phyloP scores from a whole-genome alignment of 1,284 basidiomycete genomes.

The Cystobasidiaceae sp. region DNA sequence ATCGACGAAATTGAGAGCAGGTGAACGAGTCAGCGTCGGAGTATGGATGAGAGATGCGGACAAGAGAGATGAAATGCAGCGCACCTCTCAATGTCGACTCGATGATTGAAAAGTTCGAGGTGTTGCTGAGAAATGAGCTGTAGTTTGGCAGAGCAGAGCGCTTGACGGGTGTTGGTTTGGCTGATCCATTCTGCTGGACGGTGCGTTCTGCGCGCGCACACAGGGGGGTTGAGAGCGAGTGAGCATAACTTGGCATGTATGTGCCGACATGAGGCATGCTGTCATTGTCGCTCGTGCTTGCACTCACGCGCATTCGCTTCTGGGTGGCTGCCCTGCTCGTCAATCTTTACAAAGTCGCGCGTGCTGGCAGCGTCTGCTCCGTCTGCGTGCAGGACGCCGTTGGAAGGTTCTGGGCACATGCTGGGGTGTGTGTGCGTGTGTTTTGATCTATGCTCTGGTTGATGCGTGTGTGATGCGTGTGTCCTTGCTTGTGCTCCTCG shows the following conservation, averaged over 20 bases:
- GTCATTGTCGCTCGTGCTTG: neutral
- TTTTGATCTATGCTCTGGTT: neutral
- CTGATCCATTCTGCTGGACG: neutral
- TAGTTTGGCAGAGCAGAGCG: conserved; percentile 6
- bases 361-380: neutral
- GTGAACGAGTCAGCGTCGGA: too few relatives aligned
- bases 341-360: conserved; percentile 20
- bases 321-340: conserved; percentile 14
- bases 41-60: too few relatives aligned
- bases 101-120: conserved; percentile 92
- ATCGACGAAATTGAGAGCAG: neutral
- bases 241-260: too few relatives aligned
- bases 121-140: conserved; percentile 57
- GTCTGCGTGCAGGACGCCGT: conserved; percentile 22
- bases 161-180: conserved; percentile 20
- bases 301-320: conserved; percentile 22
- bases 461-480: neutral
- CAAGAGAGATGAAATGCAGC: conserved; percentile 35
- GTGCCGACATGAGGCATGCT: neutral
- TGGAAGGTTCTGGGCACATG: conserved; percentile 25
- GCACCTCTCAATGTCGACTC: conserved; percentile 89
- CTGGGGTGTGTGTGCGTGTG: neutral
- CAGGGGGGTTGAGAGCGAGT: neutral
- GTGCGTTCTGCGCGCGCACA: neutral
- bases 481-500: too few relatives aligned